Percentiles rank a stretch among this genome's conserved stretches.
Conservation (phyloP, 768 basidiomycete species). For the Lactarius indigo region DNA sequence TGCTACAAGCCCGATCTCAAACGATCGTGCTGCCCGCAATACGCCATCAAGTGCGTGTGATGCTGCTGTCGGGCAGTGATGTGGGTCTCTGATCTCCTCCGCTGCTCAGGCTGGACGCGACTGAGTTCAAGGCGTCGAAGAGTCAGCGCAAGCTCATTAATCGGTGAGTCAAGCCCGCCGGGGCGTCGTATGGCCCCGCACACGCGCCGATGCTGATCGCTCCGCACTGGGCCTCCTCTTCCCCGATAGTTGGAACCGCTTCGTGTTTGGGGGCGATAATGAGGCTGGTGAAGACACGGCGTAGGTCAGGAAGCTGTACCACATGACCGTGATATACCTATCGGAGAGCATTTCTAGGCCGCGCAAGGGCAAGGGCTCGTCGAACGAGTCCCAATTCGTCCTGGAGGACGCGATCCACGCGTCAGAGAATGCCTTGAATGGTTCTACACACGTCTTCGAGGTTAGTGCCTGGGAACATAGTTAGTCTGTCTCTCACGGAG, state of each 20-base stretch:
- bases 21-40: conserved; percentile 86
- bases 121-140: conserved; percentile 62
- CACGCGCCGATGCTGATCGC: neutral
- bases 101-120: conserved; percentile 56
- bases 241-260: conserved; percentile 64
- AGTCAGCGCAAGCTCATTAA: conserved; percentile 74
- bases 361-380: neutral
- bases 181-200: neutral
- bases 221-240: neutral
- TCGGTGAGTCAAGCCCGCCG: conserved; percentile 45
- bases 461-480: conserved; percentile 33
- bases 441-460: conserved; percentile 55
- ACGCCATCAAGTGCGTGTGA: conserved; percentile 76
- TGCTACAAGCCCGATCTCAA: conserved; percentile 87
- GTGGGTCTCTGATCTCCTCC: neutral
- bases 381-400: conserved; percentile 33
- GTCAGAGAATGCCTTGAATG: conserved; percentile 44
- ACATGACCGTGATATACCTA: neutral
- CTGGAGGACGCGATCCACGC: conserved; percentile 51
- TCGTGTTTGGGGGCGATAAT: conserved; percentile 46
- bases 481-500: neutral
- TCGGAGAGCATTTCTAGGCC: neutral
- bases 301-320: conserved; percentile 9
- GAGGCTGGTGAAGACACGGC: conserved; percentile 26
- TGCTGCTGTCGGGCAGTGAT: neutral